A percentile compares a stretch with the other conserved stretches of the same genome.
Conservation (phyloP, 1,284 basidiomycete genomes). For the Boletus mariae region DNA sequence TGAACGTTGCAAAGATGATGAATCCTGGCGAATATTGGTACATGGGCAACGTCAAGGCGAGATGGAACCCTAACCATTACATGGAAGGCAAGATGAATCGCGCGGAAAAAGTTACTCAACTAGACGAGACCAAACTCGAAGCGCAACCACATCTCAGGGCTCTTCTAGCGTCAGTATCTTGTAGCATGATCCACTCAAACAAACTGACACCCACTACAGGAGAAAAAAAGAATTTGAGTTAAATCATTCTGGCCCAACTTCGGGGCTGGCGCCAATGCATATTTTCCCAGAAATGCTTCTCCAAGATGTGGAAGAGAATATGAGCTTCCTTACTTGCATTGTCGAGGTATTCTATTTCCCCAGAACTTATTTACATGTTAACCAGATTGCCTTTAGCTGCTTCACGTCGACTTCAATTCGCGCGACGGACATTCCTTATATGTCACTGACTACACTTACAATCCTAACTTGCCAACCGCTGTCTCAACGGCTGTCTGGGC, state of each 20-base stretch:
- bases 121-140: constrained; percentile 42
- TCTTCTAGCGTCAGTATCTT: constrained; percentile 49
- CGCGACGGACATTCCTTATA: constrained; percentile 42
- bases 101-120: constrained; percentile 42
- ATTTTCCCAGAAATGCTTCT: constrained; percentile 47
- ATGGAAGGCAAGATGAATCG: constrained; percentile 51
- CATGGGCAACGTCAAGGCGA: constrained; percentile 54
- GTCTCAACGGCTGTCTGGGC: constrained; percentile 36
- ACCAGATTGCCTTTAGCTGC: constrained; percentile 37
- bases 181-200: neutral
- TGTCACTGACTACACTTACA: constrained; percentile 65
- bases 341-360: constrained; percentile 46
- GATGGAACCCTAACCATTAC: constrained; percentile 36
- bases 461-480: constrained; percentile 39
- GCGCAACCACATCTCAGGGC: constrained; percentile 39
- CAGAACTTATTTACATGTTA: neutral
- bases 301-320: constrained; percentile 40
- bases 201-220: constrained; percentile 34
- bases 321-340: constrained; percentile 50
- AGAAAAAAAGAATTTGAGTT: constrained; percentile 51
- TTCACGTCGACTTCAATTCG: constrained; percentile 38
- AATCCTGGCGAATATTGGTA: constrained; percentile 48
- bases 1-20: constrained; percentile 41
- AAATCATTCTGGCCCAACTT: constrained; percentile 18
- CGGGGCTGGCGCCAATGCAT: constrained; percentile 18